These are phyloP conservation scores for Zymoseptoria brevis DNA, from an alignment of 2,329 filamentous ascomycete species.

Conservation along the genomic window DNA sequence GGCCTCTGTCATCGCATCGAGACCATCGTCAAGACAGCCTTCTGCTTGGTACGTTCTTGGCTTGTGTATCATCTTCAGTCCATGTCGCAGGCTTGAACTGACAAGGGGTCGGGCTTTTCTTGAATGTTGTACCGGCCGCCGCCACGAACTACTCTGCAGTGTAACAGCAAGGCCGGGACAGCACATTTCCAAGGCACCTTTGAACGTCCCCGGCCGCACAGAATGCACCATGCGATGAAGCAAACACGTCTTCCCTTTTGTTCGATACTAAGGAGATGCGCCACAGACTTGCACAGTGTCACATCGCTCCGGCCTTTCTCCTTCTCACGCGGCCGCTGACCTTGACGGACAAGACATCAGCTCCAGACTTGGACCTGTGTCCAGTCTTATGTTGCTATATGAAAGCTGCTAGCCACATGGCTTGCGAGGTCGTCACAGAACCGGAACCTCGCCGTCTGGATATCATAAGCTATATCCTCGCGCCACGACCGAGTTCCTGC, in stretches of 20 bases:
- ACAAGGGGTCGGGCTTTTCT: neutral
- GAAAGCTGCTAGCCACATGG: neutral
- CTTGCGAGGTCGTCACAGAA: neutral
- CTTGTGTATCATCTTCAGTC: neutral
- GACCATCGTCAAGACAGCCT: neutral
- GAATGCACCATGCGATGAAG: neutral
- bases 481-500: neutral
- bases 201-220: neutral
- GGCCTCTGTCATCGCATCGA: neutral
- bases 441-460: neutral
- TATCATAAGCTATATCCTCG: neutral
- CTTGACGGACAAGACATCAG: neutral
- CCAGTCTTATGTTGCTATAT: neutral
- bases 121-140: neutral
- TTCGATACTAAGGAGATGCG: neutral
- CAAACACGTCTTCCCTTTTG: neutral
- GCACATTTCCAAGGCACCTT: neutral
- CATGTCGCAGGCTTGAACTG: neutral
- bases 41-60: neutral
- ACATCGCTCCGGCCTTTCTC: neutral
- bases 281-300: neutral
- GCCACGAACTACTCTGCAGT: neutral
- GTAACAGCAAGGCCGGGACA: neutral
- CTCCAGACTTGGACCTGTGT: neutral
- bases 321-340: too few relatives aligned